Conservation (phyloP, 805 yeast species). For the Scheffersomyces stipitis region DNA sequence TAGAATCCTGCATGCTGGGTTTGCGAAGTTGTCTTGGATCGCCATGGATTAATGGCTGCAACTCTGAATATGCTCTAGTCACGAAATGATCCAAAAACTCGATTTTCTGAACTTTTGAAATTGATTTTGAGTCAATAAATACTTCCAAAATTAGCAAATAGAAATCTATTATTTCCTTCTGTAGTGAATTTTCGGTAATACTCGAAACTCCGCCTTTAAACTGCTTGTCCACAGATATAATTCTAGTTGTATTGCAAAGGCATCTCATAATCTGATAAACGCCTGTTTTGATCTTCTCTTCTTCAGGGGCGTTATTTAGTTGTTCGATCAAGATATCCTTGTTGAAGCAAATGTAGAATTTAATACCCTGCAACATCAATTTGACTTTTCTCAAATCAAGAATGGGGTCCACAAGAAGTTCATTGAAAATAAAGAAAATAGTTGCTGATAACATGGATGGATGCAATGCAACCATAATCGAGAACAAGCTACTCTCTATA, state of each 20-base stretch:
- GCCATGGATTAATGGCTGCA: not conserved
- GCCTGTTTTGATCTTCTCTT: conserved; percentile 7
- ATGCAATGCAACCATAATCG: conserved; percentile 9
- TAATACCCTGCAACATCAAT: conserved; percentile 8
- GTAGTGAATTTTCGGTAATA: too few relatives aligned
- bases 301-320: conserved; percentile 6
- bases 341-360: conserved; percentile 15
- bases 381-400: conserved; percentile 1
- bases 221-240: too few relatives aligned
- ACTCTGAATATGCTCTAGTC: too few relatives aligned
- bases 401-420: conserved; percentile 1
- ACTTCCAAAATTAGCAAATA: conserved; percentile 13
- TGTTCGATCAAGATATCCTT: conserved; percentile 7
- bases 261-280: not conserved
- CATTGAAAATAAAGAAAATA: conserved; percentile 6
- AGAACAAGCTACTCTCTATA: conserved; percentile 5
- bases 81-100: conserved; percentile 13
- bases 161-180: conserved; percentile 10
- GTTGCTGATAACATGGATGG: conserved; percentile 4
- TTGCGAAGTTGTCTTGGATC: conserved; percentile 1
- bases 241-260: not conserved
- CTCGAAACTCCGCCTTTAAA: too few relatives aligned
- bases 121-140: conserved; percentile 10
- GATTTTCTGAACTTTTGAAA: conserved; percentile 15
- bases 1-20: conserved; percentile 2